These are phyloP conservation scores for Aspergillus piperis DNA, from an alignment of 2,329 filamentous ascomycete genomes.

Conservation along the genomic window DNA sequence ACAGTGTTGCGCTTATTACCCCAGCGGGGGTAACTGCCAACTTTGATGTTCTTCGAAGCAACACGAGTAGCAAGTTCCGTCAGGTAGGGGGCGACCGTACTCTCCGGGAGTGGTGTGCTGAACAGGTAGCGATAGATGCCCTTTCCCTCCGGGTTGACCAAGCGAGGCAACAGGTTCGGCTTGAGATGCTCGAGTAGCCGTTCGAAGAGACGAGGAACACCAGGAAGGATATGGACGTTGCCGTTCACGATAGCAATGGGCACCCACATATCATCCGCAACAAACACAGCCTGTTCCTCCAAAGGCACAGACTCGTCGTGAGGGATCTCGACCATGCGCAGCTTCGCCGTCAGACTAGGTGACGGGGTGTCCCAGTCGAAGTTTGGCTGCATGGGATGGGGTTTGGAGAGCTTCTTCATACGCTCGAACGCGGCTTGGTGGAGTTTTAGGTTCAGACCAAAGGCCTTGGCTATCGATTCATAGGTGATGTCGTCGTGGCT, in stretches of 20 bases:
- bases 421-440: conserved; percentile 74
- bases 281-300: conserved; percentile 75
- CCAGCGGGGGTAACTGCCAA: conserved; percentile 94
- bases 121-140: conserved; percentile 77
- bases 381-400: conserved; percentile 68
- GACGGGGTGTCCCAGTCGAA: conserved; percentile 87
- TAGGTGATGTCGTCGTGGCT: conserved; percentile 99
- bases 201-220: conserved; percentile 83
- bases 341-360: conserved; percentile 73
- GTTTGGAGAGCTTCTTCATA: conserved; percentile 80
- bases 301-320: conserved; percentile 67
- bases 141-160: conserved; percentile 78
- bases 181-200: conserved; percentile 75
- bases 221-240: conserved; percentile 90
- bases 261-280: conserved; percentile 82
- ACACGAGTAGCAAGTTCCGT: conserved; percentile 75
- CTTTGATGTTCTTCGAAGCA: conserved; percentile 77
- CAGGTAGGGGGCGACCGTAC: conserved; percentile 77
- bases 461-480: conserved; percentile 87
- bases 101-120: conserved; percentile 85
- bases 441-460: conserved; percentile 71
- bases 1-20: conserved; percentile 85
- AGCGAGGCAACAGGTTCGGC: conserved; percentile 66
- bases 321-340: conserved; percentile 88
- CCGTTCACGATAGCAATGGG: conserved; percentile 86